These are phyloP conservation scores for Leccinum boreale DNA, from an alignment of 768 basidiomycete species.

Conservation along the genomic window DNA sequence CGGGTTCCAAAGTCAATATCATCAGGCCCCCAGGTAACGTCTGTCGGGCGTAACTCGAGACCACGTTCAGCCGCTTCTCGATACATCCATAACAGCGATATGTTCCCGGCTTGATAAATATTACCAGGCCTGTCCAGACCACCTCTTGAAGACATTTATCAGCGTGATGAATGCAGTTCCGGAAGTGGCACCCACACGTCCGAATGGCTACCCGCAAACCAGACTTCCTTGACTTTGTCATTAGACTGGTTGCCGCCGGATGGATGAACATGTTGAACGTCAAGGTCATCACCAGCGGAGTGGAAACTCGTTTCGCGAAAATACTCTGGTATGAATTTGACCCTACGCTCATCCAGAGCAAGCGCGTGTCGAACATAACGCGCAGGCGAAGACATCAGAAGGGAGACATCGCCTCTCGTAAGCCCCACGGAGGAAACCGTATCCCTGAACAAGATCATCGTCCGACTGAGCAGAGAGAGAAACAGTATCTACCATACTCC, in stretches of 20 bases:
- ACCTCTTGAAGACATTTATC: neutral
- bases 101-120: neutral
- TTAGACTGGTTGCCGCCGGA: no score
- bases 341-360: no score
- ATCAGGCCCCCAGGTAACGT: neutral
- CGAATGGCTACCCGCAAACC: no score
- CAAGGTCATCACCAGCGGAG: no score
- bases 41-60: neutral
- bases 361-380: neutral
- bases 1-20: neutral
- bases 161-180: neutral
- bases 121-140: neutral
- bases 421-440: neutral
- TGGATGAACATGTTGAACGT: no score
- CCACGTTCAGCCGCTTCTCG: neutral
- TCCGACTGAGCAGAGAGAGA: neutral
- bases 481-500: neutral
- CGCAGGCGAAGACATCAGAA: neutral
- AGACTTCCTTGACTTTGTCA: no score
- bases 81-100: neutral
- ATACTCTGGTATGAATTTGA: no score
- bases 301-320: no score
- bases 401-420: neutral
- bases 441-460: neutral
- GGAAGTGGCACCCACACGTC: neutral